Percentiles rank a stretch among this genome's conserved stretches.
Conservation (phyloP, 306 rosid genomes). For the Casuarina equisetifolia region DNA sequence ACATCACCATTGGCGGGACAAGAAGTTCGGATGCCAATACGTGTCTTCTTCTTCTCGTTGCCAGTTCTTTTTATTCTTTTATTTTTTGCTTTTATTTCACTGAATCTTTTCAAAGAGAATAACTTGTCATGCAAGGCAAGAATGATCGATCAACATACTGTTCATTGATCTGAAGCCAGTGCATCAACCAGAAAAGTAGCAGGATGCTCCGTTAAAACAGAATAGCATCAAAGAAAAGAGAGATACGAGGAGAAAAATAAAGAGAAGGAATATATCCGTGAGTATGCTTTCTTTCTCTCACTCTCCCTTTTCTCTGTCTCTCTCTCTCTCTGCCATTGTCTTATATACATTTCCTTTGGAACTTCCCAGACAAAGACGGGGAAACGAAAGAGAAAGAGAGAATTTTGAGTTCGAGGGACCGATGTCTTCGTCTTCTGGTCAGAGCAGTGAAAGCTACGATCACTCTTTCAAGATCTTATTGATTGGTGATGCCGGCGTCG, state of each 20-base stretch:
- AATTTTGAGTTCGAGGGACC: neutral
- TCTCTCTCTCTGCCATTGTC: neutral
- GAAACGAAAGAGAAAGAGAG: conserved; percentile 5
- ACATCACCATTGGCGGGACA: too few species aligned
- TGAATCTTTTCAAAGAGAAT: too few species aligned
- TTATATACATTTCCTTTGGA: conserved; percentile 31
- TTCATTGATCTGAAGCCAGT: too few species aligned
- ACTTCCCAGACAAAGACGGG: conserved; percentile 29
- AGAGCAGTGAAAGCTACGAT: conserved; percentile 62
- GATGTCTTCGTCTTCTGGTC: conserved; percentile 85
- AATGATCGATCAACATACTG: too few species aligned
- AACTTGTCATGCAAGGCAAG: too few species aligned
- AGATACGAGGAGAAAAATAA: conserved; percentile 33
- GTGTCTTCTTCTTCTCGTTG: too few species aligned
- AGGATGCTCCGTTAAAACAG: conserved; percentile 20
- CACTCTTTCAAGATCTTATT: conserved; percentile 90
- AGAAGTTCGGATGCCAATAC: too few species aligned
- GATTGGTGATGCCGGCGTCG: conserved; percentile 94
- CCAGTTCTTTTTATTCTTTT: too few species aligned
- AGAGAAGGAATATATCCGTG: conserved; percentile 51
- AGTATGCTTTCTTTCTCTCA: conserved; percentile 25
- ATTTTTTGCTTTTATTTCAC: too few species aligned
- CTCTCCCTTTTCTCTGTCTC: too few species aligned
- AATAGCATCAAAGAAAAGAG: conserved; percentile 1
- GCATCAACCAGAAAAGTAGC: conserved; percentile 11